Conservation (phyloP, 352 stramenopile species). For the Phytophthora macrochlamydospora region DNA sequence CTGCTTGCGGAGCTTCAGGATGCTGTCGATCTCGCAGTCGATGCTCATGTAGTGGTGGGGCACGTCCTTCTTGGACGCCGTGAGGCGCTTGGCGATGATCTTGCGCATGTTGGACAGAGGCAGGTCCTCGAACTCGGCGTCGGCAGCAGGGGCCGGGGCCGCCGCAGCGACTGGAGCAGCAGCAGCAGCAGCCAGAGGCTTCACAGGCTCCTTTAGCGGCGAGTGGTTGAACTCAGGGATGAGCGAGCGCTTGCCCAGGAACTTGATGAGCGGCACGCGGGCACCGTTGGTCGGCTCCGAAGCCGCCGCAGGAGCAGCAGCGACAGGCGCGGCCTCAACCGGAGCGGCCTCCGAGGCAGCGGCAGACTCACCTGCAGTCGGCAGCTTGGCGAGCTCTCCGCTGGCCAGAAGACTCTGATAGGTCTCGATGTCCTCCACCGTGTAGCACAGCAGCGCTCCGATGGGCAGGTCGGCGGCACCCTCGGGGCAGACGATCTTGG, state of each 20-base stretch:
- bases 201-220: conserved; percentile 26
- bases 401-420: conserved; percentile 67
- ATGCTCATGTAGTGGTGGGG: conserved; percentile 98
- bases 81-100: conserved; percentile 98
- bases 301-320: conserved; percentile 1
- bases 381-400: conserved; percentile 56
- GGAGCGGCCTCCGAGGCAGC: conserved; percentile 7
- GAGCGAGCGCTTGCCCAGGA: conserved; percentile 84
- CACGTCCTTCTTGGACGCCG: conserved; percentile 95
- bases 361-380: conserved; percentile 23
- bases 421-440: conserved; percentile 91
- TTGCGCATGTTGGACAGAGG: conserved; percentile 97
- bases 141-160: conserved; percentile 9
- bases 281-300: conserved; percentile 22
- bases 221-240: conserved; percentile 47
- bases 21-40: conserved; percentile 94
- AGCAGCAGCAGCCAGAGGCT: conserved; percentile 17
- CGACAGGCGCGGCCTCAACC: conserved; percentile 5
- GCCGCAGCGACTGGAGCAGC: conserved; percentile 18
- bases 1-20: conserved; percentile 92
- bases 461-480: conserved; percentile 91
- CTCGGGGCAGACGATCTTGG: conserved; percentile 92
- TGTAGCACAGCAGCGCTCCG: conserved; percentile 94
- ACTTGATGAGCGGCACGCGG: conserved; percentile 81
- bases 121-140: conserved; percentile 80